Base-by-base conservation (phyloP, 257 asterid genomes). In the Solanum arcanum region DNA sequence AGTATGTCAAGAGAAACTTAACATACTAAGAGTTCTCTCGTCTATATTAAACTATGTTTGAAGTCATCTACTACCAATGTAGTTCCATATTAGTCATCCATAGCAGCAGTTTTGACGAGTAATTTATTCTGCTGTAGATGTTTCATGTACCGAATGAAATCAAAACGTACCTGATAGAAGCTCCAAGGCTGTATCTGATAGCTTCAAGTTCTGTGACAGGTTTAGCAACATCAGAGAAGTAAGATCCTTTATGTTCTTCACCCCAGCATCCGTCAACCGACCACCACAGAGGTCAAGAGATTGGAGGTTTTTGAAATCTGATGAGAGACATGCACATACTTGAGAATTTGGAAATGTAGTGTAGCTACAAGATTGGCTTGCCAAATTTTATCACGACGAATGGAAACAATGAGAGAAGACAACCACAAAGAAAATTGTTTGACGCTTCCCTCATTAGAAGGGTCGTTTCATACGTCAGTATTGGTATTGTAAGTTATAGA, bases 281-380 rank as follows among this genome's bases (percentile, higher is more conserved):
- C 87, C 87, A 1, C 87, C 87, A 86, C 87, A 86, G 6, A 86
- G 23, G 14, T 86, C 87, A n/a, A 86, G 87, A 11, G 87, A 86
- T 39, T 72, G 87, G 72, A 86, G 87, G 25, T 70, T 70, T 20
- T 70, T 86, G 52, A 86, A 86, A 86, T 47, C 87, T 86, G 76
- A 31, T 33, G 20, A 72, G 20, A 72, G 21, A 81, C 85, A 49
- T 31, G 46, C 12, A 49, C 68, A 47, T 15, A 49, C 70, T 81
- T 81, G 20, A 49, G 69, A 81, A 29, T 81, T 11, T 49, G 69
- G 85, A 49, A 49, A 81, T 11, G 29, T 7, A 27, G 84, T 9
- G 12, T 6, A 47, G 84, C 84, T 46, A 78, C 42, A 25, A 16
- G 42, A 5, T 78, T 12, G 20, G 1, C 52, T 74, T 39, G 83